Evolutionary conservation across 2,329 filamentous ascomycete genomes (phyloP).

Genomic region (Colletotrichum kahawae): DNA sequence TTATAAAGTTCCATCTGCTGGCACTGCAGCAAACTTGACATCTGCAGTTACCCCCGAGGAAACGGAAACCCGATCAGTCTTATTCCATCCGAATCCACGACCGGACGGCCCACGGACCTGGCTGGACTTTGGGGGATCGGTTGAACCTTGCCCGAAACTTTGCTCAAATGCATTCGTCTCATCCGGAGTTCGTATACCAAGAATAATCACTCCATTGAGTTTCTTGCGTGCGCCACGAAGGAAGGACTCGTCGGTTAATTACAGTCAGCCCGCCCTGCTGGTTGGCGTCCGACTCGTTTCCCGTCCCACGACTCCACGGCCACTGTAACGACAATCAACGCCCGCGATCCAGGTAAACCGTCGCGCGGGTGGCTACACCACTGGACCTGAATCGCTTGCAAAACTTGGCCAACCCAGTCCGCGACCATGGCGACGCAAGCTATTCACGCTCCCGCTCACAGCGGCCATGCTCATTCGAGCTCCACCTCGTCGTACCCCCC

Average conservation of each 20-base stretch:
- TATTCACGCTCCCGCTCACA: conserved; percentile 17
- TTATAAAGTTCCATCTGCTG: conserved; percentile 2
- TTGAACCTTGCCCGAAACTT: background rate
- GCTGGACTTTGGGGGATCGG: background rate
- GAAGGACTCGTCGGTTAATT: background rate
- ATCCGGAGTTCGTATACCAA: background rate
- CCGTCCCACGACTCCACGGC: conserved; percentile 7
- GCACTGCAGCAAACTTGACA: background rate
- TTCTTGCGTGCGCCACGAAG: background rate
- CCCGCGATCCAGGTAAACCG: background rate
- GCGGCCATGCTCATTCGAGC: conserved; percentile 24
- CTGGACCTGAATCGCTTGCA: background rate
- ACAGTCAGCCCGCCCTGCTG: background rate
- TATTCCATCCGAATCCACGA: conserved; percentile 5
- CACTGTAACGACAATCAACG: conserved; percentile 16
- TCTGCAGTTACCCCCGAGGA: background rate
- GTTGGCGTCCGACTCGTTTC: background rate
- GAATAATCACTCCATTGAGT: background rate
- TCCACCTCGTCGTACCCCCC: conserved; percentile 43
- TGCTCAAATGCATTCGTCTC: conserved; percentile 13
- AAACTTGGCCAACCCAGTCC: background rate
- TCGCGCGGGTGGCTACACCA: background rate
- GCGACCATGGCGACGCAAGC: conserved; percentile 36
- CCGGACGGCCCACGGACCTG: background rate
- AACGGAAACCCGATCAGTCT: background rate